A percentile compares a stretch with the other conserved stretches of the same genome.
These are phyloP conservation scores for Colletotrichum sojae DNA, from an alignment of 2,329 filamentous ascomycete species.

Conservation along the genomic window DNA sequence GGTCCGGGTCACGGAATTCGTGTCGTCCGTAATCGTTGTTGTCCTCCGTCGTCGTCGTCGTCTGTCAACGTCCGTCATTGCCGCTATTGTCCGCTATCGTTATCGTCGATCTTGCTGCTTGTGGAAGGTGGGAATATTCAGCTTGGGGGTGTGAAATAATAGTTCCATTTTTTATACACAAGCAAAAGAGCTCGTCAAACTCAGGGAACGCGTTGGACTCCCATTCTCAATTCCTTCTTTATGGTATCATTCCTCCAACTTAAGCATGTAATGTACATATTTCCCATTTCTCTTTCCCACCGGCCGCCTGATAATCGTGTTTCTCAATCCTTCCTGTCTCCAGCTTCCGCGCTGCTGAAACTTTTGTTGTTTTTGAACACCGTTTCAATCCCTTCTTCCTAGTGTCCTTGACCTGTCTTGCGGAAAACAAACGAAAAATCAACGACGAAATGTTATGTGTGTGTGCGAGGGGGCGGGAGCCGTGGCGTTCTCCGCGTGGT, in stretches of 20 bases:
- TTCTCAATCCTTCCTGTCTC: no score
- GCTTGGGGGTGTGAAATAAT: not conserved
- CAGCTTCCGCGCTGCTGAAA: no score
- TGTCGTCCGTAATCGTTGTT: no score
- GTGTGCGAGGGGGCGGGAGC: not conserved
- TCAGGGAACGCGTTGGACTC: not conserved
- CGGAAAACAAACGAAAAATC: not conserved
- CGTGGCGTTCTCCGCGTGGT: not conserved
- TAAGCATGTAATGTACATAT: constrained; percentile 15
- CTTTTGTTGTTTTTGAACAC: no score
- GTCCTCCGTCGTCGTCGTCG: no score
- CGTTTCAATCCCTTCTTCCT: not conserved
- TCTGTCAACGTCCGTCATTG: no score
- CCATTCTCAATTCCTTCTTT: not conserved
- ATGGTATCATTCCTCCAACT: constrained; percentile 14
- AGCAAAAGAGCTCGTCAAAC: not conserved
- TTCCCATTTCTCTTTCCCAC: not conserved
- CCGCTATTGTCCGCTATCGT: no score
- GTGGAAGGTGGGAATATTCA: no score
- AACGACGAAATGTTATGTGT: not conserved
- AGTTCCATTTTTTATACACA: no score
- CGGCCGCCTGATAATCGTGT: not conserved
- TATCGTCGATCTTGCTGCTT: no score
- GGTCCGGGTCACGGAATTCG: no score
- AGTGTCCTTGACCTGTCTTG: not conserved